Percentiles rank a stretch among this genome's conserved stretches.
These are phyloP conservation scores for Cystobasidium tubakii DNA, from an alignment of 768 basidiomycete species.

Conservation along the genomic window DNA sequence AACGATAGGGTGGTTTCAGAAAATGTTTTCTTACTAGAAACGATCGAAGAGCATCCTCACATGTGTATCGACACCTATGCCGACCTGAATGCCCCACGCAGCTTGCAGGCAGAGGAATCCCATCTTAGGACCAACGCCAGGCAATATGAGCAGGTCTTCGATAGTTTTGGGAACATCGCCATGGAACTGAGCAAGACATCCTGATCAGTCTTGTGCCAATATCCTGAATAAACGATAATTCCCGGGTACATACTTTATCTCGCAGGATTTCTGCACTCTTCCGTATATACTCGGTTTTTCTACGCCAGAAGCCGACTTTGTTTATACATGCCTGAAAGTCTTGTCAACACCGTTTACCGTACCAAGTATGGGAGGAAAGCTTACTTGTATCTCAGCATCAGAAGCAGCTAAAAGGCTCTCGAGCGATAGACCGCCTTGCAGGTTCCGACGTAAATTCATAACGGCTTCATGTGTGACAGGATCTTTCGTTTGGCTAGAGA, in stretches of 20 bases:
- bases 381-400: conserved; percentile 55
- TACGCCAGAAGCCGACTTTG: conserved; percentile 88
- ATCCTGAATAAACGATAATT: neutral
- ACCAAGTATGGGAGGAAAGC: conserved; percentile 31
- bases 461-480: conserved; percentile 61
- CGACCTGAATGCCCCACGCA: conserved; percentile 49
- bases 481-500: conserved; percentile 84
- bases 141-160: conserved; percentile 76
- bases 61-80: conserved; percentile 94
- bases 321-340: conserved; percentile 65
- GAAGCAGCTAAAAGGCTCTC: conserved; percentile 64
- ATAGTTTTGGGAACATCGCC: conserved; percentile 83
- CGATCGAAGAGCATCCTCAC: conserved; percentile 51
- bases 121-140: conserved; percentile 96
- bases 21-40: neutral
- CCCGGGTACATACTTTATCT: conserved; percentile 50
- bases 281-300: conserved; percentile 61
- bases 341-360: no score
- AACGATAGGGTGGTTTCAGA: neutral
- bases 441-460: conserved; percentile 60
- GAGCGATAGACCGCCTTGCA: conserved; percentile 75
- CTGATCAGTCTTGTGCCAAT: neutral
- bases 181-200: conserved; percentile 64
- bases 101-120: conserved; percentile 60
- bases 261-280: conserved; percentile 51